Percentiles rank a stretch among this genome's conserved stretches.
These are phyloP conservation scores for Alternaria angustiovoidea DNA, from an alignment of 2,329 filamentous ascomycete species.

Conservation along the genomic window DNA sequence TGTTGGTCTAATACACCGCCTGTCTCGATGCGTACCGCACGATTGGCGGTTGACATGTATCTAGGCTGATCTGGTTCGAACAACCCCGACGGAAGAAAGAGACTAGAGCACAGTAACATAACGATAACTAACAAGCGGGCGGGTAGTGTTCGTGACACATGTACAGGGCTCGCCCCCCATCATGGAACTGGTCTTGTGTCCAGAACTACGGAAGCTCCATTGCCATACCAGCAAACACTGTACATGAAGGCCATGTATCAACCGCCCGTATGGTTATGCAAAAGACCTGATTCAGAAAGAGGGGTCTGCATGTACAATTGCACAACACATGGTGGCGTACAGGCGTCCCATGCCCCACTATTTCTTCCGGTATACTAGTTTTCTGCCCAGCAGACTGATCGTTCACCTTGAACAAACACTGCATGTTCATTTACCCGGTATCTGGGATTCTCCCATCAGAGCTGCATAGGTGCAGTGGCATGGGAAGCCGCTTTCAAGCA, in stretches of 20 bases:
- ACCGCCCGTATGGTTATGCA: conserved; percentile 17
- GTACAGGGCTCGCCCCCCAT: conserved; percentile 21
- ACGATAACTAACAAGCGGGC: conserved; percentile 39
- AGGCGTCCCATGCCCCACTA: conserved; percentile 11
- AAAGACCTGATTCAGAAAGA: conserved; percentile 16
- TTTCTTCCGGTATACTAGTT: conserved; percentile 8
- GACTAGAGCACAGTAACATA: conserved; percentile 20
- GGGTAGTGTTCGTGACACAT: conserved; percentile 40
- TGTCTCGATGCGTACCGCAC: conserved; percentile 12
- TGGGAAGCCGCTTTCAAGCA: neutral
- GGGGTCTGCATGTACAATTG: conserved; percentile 14
- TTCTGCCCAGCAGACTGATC: neutral
- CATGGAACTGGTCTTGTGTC: conserved; percentile 20
- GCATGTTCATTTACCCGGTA: conserved; percentile 14
- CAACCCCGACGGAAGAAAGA: conserved; percentile 16
- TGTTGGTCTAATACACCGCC: conserved; percentile 12
- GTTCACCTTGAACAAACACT: neutral
- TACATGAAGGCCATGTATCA: neutral
- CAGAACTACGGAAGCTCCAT: conserved; percentile 9
- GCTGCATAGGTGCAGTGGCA: neutral
- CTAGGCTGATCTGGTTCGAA: conserved; percentile 17
- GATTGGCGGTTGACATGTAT: conserved; percentile 15
- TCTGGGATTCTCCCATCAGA: neutral
- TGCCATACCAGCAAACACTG: neutral
- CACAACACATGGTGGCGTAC: conserved; percentile 20